These are phyloP conservation scores for Gentiana straminea DNA, from an alignment of 257 asterid genomes.

Conservation along the genomic window DNA sequence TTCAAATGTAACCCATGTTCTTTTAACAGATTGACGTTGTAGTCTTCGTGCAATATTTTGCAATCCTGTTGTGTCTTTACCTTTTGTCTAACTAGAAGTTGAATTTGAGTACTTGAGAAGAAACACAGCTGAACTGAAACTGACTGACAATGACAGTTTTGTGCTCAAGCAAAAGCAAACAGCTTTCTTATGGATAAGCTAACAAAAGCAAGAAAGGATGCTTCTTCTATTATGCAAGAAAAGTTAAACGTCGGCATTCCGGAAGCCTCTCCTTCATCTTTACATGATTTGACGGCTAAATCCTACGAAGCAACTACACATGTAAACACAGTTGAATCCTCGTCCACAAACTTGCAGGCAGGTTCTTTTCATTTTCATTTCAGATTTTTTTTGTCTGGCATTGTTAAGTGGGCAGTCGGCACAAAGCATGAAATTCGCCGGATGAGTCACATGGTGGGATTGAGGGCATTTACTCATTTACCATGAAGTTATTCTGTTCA, in stretches of 20 bases:
- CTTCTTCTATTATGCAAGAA: slow-evolving; percentile 12
- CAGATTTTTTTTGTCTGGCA: background rate
- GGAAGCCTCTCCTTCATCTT: slow-evolving; percentile 9
- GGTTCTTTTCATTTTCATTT: slow-evolving; percentile 5
- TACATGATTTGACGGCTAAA: slow-evolving; percentile 15
- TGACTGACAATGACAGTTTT: slow-evolving; percentile 33
- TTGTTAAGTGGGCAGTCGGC: too few relatives aligned
- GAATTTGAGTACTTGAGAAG: background rate
- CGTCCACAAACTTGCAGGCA: slow-evolving; percentile 33
- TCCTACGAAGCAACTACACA: slow-evolving; percentile 18
- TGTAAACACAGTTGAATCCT: slow-evolving; percentile 23
- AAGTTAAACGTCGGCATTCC: slow-evolving; percentile 12
- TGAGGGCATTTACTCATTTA: background rate
- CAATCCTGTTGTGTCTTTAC: background rate
- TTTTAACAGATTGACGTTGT: too few relatives aligned
- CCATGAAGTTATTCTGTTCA: background rate
- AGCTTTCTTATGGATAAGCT: slow-evolving; percentile 39
- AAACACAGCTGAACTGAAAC: slow-evolving; percentile 5
- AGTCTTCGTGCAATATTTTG: background rate
- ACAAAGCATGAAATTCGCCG: too few relatives aligned
- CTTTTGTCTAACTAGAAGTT: background rate
- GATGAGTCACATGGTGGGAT: too few relatives aligned
- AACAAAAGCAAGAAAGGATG: slow-evolving; percentile 19
- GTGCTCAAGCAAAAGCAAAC: slow-evolving; percentile 53
- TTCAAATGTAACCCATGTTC: too few relatives aligned